Conservation (phyloP, 805 yeast genomes). For the Spathaspora passalidarum region DNA sequence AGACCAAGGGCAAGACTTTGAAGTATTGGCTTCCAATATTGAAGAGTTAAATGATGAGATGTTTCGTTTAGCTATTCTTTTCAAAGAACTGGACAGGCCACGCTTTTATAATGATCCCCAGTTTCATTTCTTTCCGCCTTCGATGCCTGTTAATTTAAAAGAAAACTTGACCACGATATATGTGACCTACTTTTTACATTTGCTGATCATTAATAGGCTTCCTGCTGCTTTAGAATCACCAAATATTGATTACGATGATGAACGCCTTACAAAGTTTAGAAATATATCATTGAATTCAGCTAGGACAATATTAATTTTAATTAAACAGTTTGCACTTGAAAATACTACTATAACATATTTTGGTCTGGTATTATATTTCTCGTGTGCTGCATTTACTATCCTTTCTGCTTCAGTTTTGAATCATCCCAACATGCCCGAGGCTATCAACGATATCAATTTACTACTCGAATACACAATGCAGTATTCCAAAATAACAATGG, state of each 20-base stretch:
- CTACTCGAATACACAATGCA: constrained; percentile 20
- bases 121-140: constrained; percentile 16
- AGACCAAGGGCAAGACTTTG: constrained; percentile 17
- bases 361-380: constrained; percentile 32
- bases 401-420: constrained; percentile 28
- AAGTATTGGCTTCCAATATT: constrained; percentile 19
- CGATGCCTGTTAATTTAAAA: not conserved
- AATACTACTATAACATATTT: constrained; percentile 20
- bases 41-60: constrained; percentile 26
- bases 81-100: constrained; percentile 22
- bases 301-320: constrained; percentile 31
- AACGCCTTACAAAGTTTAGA: constrained; percentile 21
- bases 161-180: constrained; percentile 22
- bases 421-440: constrained; percentile 26
- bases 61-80: constrained; percentile 19
- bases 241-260: constrained; percentile 13
- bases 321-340: constrained; percentile 17
- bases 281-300: constrained; percentile 32
- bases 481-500: constrained; percentile 4
- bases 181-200: constrained; percentile 31
- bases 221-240: constrained; percentile 20
- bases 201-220: constrained; percentile 35
- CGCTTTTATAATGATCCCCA: constrained; percentile 31
- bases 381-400: constrained; percentile 30
- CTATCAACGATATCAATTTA: constrained; percentile 25